phyloP scores from a whole-genome alignment of 495 filamentous ascomycete species.

The Xylaria sp. region DNA sequence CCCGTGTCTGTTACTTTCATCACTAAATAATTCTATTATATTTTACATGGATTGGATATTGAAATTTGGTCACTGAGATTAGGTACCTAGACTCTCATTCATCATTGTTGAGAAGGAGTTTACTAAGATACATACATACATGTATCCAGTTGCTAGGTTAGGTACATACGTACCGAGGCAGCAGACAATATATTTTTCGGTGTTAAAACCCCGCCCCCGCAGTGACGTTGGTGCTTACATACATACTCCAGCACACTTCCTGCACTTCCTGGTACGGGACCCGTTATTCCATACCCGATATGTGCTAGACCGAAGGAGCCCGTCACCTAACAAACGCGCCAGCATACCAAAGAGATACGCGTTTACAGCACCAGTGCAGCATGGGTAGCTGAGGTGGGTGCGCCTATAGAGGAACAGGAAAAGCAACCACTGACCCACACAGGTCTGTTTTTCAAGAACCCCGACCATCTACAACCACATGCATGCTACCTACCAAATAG shows the following conservation, averaged over 20 bases:
- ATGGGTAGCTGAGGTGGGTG: neutral
- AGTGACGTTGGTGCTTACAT: conserved; percentile 21
- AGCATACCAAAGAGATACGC: neutral
- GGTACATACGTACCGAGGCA: no score
- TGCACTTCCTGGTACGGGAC: neutral
- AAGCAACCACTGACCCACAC: neutral
- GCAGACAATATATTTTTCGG: neutral
- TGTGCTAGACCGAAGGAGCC: neutral
- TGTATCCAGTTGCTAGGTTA: no score
- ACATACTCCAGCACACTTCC: neutral
- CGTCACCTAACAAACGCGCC: conserved; percentile 14
- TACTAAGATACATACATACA: no score
- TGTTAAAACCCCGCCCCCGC: conserved; percentile 26
- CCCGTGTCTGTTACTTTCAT: neutral
- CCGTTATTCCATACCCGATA: neutral
- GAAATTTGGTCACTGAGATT: neutral
- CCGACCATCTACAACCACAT: neutral
- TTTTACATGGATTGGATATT: neutral
- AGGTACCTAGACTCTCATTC: neutral
- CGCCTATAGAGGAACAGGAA: neutral
- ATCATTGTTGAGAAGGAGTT: no score
- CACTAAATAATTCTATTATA: neutral
- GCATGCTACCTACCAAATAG: no score
- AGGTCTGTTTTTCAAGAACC: neutral
- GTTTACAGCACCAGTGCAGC: neutral